A percentile compares a stretch with the other conserved stretches of the same genome.
phyloP scores from a whole-genome alignment of 1,139 yeast genomes.

The Kluyveromyces marxianus region DNA sequence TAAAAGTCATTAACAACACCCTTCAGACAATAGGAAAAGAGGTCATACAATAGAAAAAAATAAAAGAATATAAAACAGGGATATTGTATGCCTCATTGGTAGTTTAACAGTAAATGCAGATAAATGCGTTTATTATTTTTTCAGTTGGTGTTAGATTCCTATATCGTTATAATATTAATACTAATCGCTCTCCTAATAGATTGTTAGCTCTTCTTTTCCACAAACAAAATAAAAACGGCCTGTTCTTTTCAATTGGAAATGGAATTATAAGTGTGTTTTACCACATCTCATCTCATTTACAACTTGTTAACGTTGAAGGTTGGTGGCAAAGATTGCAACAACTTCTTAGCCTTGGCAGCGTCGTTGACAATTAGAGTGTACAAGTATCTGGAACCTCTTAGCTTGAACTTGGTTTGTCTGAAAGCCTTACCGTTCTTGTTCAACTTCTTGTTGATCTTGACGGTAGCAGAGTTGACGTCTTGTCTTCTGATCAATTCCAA shows the following conservation, averaged over 20 bases:
- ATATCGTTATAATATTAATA: too few species aligned
- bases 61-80: too few species aligned
- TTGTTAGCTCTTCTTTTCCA: too few species aligned
- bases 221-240: not conserved
- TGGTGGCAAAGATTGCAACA: slow-evolving; percentile 97
- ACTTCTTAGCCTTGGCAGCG: slow-evolving; percentile 96
- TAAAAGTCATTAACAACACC: too few species aligned
- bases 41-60: too few species aligned
- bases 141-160: too few species aligned
- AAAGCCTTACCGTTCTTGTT: slow-evolving; percentile 78
- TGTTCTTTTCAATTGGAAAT: not conserved
- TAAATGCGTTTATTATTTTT: too few species aligned
- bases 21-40: too few species aligned
- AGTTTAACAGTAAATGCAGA: too few species aligned
- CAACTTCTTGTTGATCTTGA: slow-evolving; percentile 82
- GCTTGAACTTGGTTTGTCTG: slow-evolving; percentile 98
- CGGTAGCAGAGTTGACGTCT: slow-evolving; percentile 88
- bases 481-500: slow-evolving; percentile 97
- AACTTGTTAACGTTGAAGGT: slow-evolving; percentile 70
- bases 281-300: slow-evolving; percentile 31
- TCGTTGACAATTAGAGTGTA: slow-evolving; percentile 96
- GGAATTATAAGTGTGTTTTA: not conserved
- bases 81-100: too few species aligned
- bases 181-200: too few species aligned
- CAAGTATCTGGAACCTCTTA: slow-evolving; percentile 90